phyloP scores from a whole-genome alignment of 78 protist species.

The Fonticula alba region DNA sequence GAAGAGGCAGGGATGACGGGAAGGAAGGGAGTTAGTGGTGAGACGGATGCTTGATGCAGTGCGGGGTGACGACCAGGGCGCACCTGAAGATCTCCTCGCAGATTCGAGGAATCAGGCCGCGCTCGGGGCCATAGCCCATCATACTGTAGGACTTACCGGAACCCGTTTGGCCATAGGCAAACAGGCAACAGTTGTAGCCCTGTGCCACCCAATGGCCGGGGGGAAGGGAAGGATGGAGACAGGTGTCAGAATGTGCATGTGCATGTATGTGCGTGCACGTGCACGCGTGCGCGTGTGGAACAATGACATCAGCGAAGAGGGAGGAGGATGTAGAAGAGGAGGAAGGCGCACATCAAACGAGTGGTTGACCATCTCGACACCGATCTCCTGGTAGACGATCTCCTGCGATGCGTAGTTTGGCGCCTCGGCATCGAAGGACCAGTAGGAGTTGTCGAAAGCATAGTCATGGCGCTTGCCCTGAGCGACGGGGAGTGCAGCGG shows the following conservation, averaged over 20 bases:
- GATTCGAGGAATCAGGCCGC: conserved; percentile 20
- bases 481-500: too few species aligned
- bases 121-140: conserved; percentile 13
- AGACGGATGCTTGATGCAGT: too few species aligned
- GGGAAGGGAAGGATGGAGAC: too few species aligned
- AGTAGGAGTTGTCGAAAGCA: conserved; percentile 44
- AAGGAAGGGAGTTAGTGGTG: neutral
- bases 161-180: conserved; percentile 51
- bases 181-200: conserved; percentile 43
- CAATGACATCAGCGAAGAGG: too few species aligned
- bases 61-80: neutral
- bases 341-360: conserved; percentile 1
- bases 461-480: conserved; percentile 13
- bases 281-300: too few species aligned
- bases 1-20: neutral
- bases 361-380: neutral
- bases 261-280: too few species aligned
- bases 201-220: too few species aligned
- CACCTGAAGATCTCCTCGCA: conserved; percentile 10
- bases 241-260: too few species aligned
- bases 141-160: conserved; percentile 17
- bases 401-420: conserved; percentile 27
- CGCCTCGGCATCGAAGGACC: conserved; percentile 18
- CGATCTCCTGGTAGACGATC: conserved; percentile 13
- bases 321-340: conserved; percentile 1